Evolutionary conservation across 371 early-diverging fungal genomes (phyloP).

Genomic region (Mucor plumbeus): DNA sequence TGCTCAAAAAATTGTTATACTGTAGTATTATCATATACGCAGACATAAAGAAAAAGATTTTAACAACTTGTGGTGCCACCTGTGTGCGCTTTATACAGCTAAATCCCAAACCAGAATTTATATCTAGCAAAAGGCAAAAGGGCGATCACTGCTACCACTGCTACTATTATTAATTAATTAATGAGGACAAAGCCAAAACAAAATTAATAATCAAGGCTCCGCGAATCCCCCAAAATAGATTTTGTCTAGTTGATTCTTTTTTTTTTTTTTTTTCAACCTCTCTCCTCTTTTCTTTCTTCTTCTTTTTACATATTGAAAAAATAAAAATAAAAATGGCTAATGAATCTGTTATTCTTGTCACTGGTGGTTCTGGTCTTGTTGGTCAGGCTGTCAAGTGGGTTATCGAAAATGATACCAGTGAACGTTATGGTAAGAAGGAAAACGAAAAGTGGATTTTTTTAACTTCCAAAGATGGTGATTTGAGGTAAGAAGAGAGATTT

Average conservation of each 20-base stretch:
- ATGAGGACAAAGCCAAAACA: no score
- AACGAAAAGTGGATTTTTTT: slow-evolving; percentile 83
- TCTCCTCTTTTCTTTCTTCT: background rate
- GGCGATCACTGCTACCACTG: no score
- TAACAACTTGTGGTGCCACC: no score
- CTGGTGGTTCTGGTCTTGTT: slow-evolving; percentile 84
- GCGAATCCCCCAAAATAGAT: background rate
- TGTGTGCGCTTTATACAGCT: no score
- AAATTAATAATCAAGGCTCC: background rate
- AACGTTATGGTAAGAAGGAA: slow-evolving; percentile 63
- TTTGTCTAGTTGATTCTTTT: background rate
- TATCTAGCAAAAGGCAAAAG: no score
- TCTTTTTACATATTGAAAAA: background rate
- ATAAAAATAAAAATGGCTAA: slow-evolving; percentile 17
- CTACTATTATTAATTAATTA: no score
- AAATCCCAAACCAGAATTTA: no score
- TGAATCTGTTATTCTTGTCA: slow-evolving; percentile 66
- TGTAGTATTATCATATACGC: no score
- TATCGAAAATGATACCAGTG: slow-evolving; percentile 63
- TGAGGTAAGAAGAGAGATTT: slow-evolving; percentile 59
- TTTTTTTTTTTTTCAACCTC: background rate
- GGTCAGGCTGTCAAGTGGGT: slow-evolving; percentile 82
- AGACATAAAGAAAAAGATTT: no score
- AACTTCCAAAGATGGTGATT: slow-evolving; percentile 82
- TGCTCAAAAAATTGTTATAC: no score